These are phyloP conservation scores for Fusarium nygamai DNA, from an alignment of 2,329 filamentous ascomycete genomes.

Conservation along the genomic window DNA sequence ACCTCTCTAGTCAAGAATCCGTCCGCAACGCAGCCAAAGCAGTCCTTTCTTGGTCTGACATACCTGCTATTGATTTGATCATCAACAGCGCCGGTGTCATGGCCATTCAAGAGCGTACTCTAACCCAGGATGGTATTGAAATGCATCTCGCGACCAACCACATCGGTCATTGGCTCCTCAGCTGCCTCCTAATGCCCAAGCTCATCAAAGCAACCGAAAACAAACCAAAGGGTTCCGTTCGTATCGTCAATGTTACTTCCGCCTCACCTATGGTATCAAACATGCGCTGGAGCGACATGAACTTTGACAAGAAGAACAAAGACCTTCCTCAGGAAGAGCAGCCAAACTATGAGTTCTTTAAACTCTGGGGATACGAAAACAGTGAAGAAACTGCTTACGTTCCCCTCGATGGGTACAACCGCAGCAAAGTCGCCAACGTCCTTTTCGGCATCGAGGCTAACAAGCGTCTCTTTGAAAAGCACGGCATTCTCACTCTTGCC, in stretches of 20 bases:
- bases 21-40: not conserved
- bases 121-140: not conserved
- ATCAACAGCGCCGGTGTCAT: conserved; percentile 11
- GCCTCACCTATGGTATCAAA: not conserved
- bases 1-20: not conserved
- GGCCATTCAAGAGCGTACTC: not conserved
- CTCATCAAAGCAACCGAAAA: not conserved
- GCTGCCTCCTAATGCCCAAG: conserved; percentile 1
- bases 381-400: not conserved
- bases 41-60: not conserved
- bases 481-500: not conserved
- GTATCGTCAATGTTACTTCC: conserved; percentile 1
- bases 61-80: not conserved
- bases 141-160: conserved; percentile 16
- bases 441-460: conserved; percentile 6
- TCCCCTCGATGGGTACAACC: not conserved
- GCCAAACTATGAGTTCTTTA: not conserved
- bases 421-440: conserved; percentile 14
- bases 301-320: conserved; percentile 11
- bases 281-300: conserved; percentile 21
- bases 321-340: conserved; percentile 2
- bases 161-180: conserved; percentile 2
- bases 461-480: not conserved
- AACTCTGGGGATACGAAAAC: conserved; percentile 6
- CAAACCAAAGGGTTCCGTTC: not conserved